Evolutionary conservation across 2,329 filamentous ascomycete species (phyloP).

Genomic region (Fusarium veterinarium): DNA sequence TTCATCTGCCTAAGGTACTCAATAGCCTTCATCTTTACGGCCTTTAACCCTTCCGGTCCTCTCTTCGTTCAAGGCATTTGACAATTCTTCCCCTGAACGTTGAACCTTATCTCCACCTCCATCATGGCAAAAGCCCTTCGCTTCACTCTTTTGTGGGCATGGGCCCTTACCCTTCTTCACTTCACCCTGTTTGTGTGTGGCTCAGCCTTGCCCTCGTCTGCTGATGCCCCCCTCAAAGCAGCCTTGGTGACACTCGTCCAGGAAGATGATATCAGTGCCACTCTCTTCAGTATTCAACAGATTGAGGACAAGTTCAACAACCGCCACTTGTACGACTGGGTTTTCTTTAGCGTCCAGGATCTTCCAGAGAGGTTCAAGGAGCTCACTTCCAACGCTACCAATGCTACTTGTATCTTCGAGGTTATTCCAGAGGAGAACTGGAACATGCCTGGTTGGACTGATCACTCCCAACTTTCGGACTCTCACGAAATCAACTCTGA

Average conservation of each 20-base stretch:
- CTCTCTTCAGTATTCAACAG: conserved; percentile 65
- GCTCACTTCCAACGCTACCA: conserved; percentile 74
- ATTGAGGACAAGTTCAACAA: conserved; percentile 71
- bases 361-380: conserved; percentile 83
- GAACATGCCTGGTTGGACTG: conserved; percentile 66
- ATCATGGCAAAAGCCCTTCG: conserved; percentile 33
- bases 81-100: conserved; percentile 5
- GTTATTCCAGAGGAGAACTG: conserved; percentile 81
- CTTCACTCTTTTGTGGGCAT: conserved; percentile 23
- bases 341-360: conserved; percentile 85
- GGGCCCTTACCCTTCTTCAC: conserved; percentile 36
- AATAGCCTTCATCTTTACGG: conserved; percentile 6
- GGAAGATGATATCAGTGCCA: conserved; percentile 47
- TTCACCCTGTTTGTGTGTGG: conserved; percentile 35
- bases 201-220: conserved; percentile 20
- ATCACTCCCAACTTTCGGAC: conserved; percentile 3
- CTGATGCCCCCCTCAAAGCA: conserved; percentile 46
- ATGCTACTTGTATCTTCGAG: conserved; percentile 78
- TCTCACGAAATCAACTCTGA: conserved; percentile 1
- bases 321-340: conserved; percentile 88
- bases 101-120: neutral
- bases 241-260: conserved; percentile 49
- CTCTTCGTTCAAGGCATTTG: neutral
- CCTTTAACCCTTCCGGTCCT: conserved; percentile 7
- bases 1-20: conserved; percentile 7